A percentile compares a stretch with the other conserved stretches of the same genome.
Conservation (phyloP, 306 rosid genomes). For the Cucurbita pepo region DNA sequence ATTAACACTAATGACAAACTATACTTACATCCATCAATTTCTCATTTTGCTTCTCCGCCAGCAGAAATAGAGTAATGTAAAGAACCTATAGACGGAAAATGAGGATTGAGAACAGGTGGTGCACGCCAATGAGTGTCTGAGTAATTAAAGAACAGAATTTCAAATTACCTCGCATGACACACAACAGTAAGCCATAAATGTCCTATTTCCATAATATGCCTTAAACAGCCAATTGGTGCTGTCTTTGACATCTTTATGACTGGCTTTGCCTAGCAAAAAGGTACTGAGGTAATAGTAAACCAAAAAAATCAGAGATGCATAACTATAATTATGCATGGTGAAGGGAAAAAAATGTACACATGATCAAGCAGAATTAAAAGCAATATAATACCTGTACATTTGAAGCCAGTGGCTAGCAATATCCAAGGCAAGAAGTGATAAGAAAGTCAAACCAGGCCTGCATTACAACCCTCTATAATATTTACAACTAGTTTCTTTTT, state of each 20-base stretch:
- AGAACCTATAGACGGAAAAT: slow-evolving; percentile 51
- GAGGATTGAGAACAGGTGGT: slow-evolving; percentile 4
- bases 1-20: neutral
- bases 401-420: slow-evolving; percentile 98
- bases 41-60: slow-evolving; percentile 48
- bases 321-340: neutral
- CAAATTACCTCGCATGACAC: slow-evolving; percentile 74
- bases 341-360: neutral
- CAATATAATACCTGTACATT: slow-evolving; percentile 67
- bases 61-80: slow-evolving; percentile 60
- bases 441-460: slow-evolving; percentile 77
- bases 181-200: slow-evolving; percentile 97
- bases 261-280: slow-evolving; percentile 75
- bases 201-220: slow-evolving; percentile 82
- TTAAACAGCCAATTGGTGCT: slow-evolving; percentile 87
- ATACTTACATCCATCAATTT: slow-evolving; percentile 55
- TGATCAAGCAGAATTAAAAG: slow-evolving; percentile 1
- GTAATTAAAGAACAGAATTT: neutral
- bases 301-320: slow-evolving; percentile 7
- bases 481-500: neutral
- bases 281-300: slow-evolving; percentile 42
- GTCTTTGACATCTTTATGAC: slow-evolving; percentile 98
- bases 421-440: slow-evolving; percentile 86
- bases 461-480: slow-evolving; percentile 17
- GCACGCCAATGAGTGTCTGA: neutral